phyloP scores from a whole-genome alignment of 352 stramenopile genomes.

The Pythium coloratum region DNA sequence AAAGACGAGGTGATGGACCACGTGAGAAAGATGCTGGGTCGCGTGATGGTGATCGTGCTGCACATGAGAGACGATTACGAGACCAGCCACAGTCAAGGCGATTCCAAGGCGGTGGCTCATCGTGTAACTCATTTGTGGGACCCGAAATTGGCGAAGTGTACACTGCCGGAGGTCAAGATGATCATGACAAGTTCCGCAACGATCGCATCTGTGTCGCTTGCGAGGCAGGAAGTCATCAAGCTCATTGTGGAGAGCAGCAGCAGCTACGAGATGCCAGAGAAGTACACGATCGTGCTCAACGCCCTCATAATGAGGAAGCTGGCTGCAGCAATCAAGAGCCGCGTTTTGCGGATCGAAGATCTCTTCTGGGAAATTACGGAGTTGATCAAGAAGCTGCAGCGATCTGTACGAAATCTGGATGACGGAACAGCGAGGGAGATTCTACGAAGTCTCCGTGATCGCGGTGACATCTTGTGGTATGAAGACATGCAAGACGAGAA shows the following conservation, averaged over 20 bases:
- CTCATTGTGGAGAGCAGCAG: not conserved
- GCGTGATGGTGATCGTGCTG: not conserved
- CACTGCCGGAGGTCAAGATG: not conserved
- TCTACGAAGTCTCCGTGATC: constrained; percentile 10
- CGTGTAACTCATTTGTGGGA: not conserved
- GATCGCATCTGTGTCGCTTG: too few species aligned
- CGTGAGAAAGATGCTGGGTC: not conserved
- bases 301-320: not conserved
- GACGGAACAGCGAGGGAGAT: not conserved
- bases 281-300: not conserved
- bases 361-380: not conserved
- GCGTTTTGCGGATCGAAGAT: not conserved
- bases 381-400: not conserved
- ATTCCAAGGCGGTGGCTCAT: too few species aligned
- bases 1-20: not conserved
- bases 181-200: not conserved
- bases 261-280: constrained; percentile 9
- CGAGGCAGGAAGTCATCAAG: not conserved
- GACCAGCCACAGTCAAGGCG: too few species aligned
- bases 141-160: not conserved
- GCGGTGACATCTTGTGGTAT: constrained; percentile 20
- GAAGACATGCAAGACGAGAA: not conserved
- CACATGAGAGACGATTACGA: not conserved
- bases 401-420: not conserved
- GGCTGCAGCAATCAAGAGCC: not conserved